These are phyloP conservation scores for Fomitiporia mediterranea DNA, from an alignment of 1,284 basidiomycete species.

Conservation along the genomic window DNA sequence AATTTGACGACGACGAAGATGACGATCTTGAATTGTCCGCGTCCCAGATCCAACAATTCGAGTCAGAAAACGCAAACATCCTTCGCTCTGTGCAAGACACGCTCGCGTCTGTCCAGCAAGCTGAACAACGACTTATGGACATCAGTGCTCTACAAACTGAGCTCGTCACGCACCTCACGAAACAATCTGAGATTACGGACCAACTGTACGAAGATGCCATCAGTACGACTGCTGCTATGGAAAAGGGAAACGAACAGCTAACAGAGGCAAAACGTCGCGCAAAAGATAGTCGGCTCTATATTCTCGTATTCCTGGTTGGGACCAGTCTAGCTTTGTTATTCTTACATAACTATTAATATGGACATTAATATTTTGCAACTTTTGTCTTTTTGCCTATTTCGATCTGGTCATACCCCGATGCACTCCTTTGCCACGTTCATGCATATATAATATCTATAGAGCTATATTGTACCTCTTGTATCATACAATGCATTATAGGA, in stretches of 20 bases:
- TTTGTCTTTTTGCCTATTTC: too few relatives aligned
- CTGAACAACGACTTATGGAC: constrained; percentile 83
- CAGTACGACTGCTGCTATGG: constrained; percentile 74
- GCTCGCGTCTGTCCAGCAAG: constrained; percentile 81
- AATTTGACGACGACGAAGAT: constrained; percentile 39
- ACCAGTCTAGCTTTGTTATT: constrained; percentile 84
- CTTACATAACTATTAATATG: constrained; percentile 69
- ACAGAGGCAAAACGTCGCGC: constrained; percentile 78
- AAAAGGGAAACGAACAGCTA: constrained; percentile 83
- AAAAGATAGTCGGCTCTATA: constrained; percentile 77
- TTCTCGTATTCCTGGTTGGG: constrained; percentile 82
- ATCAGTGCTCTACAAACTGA: constrained; percentile 89
- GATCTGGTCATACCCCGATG: constrained; percentile 3
- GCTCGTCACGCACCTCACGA: constrained; percentile 78
- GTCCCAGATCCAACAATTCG: constrained; percentile 88
- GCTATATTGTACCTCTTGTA: constrained; percentile 13
- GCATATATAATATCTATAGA: constrained; percentile 10
- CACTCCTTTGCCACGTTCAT: background rate
- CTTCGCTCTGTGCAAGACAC: constrained; percentile 79
- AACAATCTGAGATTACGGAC: constrained; percentile 86
- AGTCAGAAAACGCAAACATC: constrained; percentile 83
- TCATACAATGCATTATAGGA: background rate
- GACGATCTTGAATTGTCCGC: constrained; percentile 72
- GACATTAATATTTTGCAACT: background rate
- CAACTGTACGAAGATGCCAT: constrained; percentile 88